A percentile compares a stretch with the other conserved stretches of the same genome.
phyloP scores from a whole-genome alignment of 768 basidiomycete genomes.

The Phlegmacium glaucopus region DNA sequence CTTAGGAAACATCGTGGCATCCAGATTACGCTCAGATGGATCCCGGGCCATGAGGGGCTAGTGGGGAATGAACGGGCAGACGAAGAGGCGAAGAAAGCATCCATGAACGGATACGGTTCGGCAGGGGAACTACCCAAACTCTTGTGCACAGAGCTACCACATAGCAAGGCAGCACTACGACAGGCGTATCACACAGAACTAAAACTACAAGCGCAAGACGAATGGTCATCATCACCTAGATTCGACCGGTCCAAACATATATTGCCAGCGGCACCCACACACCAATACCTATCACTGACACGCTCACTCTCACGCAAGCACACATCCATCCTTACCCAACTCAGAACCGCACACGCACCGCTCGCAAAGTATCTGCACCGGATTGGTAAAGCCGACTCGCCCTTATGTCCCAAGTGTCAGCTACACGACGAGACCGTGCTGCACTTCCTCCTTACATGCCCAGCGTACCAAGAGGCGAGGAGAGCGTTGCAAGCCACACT shows the following conservation, averaged over 20 bases:
- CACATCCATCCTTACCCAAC: constrained; percentile 23
- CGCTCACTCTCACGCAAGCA: constrained; percentile 9
- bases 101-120: background rate
- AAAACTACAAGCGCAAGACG: background rate
- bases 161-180: constrained; percentile 6
- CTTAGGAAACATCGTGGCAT: background rate
- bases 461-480: no score
- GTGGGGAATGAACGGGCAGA: constrained; percentile 4
- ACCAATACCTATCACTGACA: constrained; percentile 8
- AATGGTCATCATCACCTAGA: constrained; percentile 3
- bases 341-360: constrained; percentile 27
- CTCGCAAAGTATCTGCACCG: constrained; percentile 27
- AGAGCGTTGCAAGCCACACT: no score
- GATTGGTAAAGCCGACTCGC: no score
- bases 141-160: constrained; percentile 1
- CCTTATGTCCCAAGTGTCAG: no score
- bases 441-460: no score
- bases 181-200: background rate
- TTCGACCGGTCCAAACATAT: constrained; percentile 8
- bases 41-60: background rate
- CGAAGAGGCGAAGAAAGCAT: background rate
- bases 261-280: constrained; percentile 8
- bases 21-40: constrained; percentile 1
- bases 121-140: background rate
- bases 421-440: no score